Conservation (phyloP, 2,329 filamentous ascomycete genomes). For the Zasmidium cellare region DNA sequence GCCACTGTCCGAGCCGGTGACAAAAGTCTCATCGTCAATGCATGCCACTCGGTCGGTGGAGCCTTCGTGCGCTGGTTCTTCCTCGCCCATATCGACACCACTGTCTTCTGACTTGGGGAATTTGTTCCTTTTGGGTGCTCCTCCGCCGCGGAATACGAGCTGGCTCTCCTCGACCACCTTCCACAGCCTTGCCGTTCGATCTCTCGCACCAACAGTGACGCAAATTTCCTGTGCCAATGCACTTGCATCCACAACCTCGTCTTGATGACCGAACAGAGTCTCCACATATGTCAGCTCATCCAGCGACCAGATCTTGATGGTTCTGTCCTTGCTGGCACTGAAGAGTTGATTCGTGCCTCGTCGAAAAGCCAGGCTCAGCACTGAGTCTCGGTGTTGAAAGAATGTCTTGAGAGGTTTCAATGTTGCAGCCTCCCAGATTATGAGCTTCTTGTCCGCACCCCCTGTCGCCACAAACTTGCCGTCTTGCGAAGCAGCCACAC, state of each 20-base stretch:
- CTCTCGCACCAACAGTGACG: conserved; percentile 84
- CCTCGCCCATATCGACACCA: conserved; percentile 37
- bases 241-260: conserved; percentile 81
- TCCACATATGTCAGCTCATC: conserved; percentile 93
- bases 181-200: conserved; percentile 90
- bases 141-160: conserved; percentile 88
- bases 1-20: conserved; percentile 92
- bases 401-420: conserved; percentile 81
- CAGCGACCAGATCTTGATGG: conserved; percentile 92
- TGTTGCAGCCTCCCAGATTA: conserved; percentile 82
- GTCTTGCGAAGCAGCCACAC: conserved; percentile 82
- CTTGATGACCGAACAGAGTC: conserved; percentile 94
- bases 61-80: conserved; percentile 65
- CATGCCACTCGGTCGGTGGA: conserved; percentile 91
- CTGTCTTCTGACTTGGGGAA: conserved; percentile 44
- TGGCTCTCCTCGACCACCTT: conserved; percentile 95
- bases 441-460: conserved; percentile 77
- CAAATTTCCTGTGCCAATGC: conserved; percentile 84
- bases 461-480: conserved; percentile 91
- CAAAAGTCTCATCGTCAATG: conserved; percentile 83
- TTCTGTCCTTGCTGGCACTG: conserved; percentile 85
- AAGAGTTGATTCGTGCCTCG: conserved; percentile 77
- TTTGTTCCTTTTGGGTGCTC: conserved; percentile 40
- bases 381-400: conserved; percentile 84
- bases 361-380: conserved; percentile 83